Conservation (phyloP, 1,284 basidiomycete genomes). For the Mycena sp. region DNA sequence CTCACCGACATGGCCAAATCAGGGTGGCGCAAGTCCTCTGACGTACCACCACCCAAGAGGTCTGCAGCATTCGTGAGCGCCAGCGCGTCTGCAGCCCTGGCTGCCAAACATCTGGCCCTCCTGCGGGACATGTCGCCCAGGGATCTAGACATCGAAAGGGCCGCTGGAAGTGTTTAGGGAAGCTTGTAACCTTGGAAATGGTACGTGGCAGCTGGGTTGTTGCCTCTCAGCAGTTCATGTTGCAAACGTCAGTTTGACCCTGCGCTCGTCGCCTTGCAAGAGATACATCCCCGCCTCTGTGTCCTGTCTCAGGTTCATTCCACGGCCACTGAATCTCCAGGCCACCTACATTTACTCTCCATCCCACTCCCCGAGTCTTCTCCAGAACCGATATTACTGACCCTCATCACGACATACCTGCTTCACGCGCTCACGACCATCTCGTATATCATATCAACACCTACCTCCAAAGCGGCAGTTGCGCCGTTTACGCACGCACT, state of each 20-base stretch:
- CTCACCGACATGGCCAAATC: constrained; percentile 62
- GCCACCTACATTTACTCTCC: constrained; percentile 50
- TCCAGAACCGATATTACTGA: constrained; percentile 54
- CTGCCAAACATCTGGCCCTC: constrained; percentile 51
- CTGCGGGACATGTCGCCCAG: constrained; percentile 56
- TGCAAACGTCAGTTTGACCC: constrained; percentile 54
- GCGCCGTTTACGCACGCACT: constrained; percentile 50
- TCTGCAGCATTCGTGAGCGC: constrained; percentile 40
- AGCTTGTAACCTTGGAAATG: constrained; percentile 71
- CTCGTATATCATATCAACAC: constrained; percentile 37
- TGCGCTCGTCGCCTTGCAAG: constrained; percentile 54
- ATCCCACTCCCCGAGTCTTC: constrained; percentile 50
- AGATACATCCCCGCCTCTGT: constrained; percentile 56
- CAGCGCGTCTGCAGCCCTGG: constrained; percentile 43
- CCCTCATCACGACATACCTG: constrained; percentile 67
- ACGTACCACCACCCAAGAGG: constrained; percentile 33
- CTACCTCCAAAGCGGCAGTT: constrained; percentile 33
- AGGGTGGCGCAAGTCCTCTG: constrained; percentile 61
- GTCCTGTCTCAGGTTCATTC: constrained; percentile 36
- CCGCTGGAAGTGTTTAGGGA: constrained; percentile 72
- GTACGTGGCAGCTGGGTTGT: constrained; percentile 49
- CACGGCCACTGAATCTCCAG: constrained; percentile 24
- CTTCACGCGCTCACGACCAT: constrained; percentile 57
- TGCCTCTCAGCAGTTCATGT: constrained; percentile 8
- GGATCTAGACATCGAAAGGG: constrained; percentile 76